Conservation (phyloP, 768 basidiomycete species). For the Lactarius trivialis region DNA sequence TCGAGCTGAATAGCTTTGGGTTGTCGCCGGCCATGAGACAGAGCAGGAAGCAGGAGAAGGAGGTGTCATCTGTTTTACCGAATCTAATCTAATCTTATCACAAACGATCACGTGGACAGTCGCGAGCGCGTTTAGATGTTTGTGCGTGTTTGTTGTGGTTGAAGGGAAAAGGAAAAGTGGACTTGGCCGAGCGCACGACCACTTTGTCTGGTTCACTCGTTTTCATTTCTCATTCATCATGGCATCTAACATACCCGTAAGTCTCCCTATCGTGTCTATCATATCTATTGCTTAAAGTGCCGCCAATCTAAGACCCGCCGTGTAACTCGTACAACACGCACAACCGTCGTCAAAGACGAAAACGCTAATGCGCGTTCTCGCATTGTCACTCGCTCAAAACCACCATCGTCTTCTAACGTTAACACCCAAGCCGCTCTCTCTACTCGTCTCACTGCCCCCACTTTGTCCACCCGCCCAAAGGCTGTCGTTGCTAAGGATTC, state of each 20-base stretch:
- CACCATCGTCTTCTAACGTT: constrained; percentile 39
- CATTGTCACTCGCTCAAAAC: constrained; percentile 55
- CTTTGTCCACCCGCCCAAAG: constrained; percentile 51
- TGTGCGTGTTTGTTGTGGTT: constrained; percentile 33
- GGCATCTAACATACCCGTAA: constrained; percentile 43
- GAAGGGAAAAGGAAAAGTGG: constrained; percentile 27
- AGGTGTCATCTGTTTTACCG: neutral
- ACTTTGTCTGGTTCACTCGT: constrained; percentile 3
- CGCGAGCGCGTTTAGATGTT: constrained; percentile 34
- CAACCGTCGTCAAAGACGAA: constrained; percentile 54
- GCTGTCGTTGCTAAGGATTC: constrained; percentile 34
- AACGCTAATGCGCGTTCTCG: constrained; percentile 63
- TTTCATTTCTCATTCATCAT: constrained; percentile 22
- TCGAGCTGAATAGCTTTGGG: neutral
- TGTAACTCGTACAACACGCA: constrained; percentile 50
- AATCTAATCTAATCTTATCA: neutral
- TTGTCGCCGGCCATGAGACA: neutral
- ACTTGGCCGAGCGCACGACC: neutral
- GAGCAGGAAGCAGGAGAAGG: neutral
- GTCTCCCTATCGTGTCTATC: constrained; percentile 19
- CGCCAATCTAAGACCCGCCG: constrained; percentile 48
- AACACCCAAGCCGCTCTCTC: constrained; percentile 32
- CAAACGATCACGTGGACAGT: constrained; percentile 30
- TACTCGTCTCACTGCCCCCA: constrained; percentile 38
- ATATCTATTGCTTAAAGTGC: neutral